Evolutionary conservation across 768 basidiomycete species (phyloP), one percentile per base, ranked within the genome.

Genomic region (Boletales sp.): DNA sequence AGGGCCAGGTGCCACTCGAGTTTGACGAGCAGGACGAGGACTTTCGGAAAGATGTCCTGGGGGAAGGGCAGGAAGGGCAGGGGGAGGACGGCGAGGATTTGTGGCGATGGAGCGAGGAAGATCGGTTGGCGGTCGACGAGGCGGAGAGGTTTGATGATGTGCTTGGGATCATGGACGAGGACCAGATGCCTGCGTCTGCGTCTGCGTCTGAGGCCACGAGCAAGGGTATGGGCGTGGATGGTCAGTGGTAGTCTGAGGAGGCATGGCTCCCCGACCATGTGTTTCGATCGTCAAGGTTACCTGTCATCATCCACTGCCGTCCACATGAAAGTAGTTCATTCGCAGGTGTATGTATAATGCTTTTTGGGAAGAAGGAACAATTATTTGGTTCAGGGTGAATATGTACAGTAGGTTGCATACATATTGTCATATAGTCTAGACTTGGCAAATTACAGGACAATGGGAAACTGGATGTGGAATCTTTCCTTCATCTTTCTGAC

Each of bases 1-100:
- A 46, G 11, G 56, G 47, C n/a, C 58, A 53, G 1, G 73, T 74
- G 0, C 69, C 70, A 10, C 66, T 77, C n/a, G 73, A 76, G 57
- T 86, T 87, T 60, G 83, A 83, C 45, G 83, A 86, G 58, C 81
- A 82, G 50, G 86, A 86, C 47, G 83, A 86, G 47, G 82, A 83
- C 42, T 81, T 85, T 53, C 57, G 46, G 71, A 17, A 57, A 15
- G 50, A 40, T 37, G 51, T 48, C 4, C 50, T 8, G 13, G 47
- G 11, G 11, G 12, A 34, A 14, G 15, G 34, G 39, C 2, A 43
- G 17, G 32, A 50, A 39, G 0, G 53, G 49, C 31, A 21, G 40
- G 53, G 39, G 1, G 49, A 43, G 5, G 59, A 57, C 11, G 52
- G 47, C 1, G 62, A 65, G 0, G 62, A 62, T 11, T 27, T 60